Evolutionary conservation across 331 rosid species (phyloP), one percentile per base, ranked within the genome.

Genomic region (Dryas integrifolia): DNA sequence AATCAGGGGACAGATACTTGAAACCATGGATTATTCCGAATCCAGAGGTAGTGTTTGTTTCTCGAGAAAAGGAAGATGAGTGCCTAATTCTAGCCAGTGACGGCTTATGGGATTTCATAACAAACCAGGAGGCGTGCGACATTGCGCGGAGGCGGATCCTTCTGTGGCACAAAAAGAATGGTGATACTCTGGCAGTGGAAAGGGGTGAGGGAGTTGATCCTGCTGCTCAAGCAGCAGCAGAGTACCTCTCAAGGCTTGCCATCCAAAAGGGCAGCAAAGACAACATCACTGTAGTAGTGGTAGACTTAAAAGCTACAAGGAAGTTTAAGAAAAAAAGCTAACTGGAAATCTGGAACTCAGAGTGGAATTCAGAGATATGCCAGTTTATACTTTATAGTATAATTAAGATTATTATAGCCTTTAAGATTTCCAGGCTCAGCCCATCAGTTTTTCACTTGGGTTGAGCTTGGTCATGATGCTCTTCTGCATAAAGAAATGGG

Each of bases 21-120:
- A 89, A 89, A 66, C 97, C 96, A 69, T 91, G 90, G 82, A 80
- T 89, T 59, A 91, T 91, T 69, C 90, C 96, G 3, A 89, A 87
- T 46, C 97, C 97, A 18, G 97, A 91, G 79, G 80, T 89, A 43
- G 78, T 70, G 79, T 74, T 86, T 35, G 64, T 87, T 52, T 79
- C 65, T 1, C 67, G 96, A 75, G 90, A 80, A 58, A 87, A 84
- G 76, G 87, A 79, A 9, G 97, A 91, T 0, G 96, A 91, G 71
- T 89, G 89, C 79, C 85, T 91, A 24, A 76, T 89, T 73, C 72
- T 91, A 59, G 96, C 96, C 51, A 89, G 90, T 5, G 97, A 89
- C n/a, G 97, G 97, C 12, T 79, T 91, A 61, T 91, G 97, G 97
- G 97, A 91, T 83, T 92, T 91, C 41, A 75, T 91, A 67, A 89